These are phyloP conservation scores for Tylopilus sp. DNA, from an alignment of 768 basidiomycete species.

Conservation along the genomic window DNA sequence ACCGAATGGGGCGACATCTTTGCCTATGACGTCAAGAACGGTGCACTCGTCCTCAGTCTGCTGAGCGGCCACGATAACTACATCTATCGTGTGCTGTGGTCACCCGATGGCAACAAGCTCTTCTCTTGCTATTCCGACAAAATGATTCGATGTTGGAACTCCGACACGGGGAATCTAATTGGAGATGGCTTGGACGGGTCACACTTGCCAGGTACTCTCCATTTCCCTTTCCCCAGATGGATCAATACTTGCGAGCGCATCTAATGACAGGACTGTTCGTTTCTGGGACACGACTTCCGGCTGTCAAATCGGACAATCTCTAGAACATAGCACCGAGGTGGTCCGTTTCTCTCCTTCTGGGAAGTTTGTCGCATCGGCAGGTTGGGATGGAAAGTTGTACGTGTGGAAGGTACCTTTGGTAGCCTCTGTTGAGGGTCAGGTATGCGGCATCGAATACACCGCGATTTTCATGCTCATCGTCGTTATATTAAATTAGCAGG, in stretches of 20 bases:
- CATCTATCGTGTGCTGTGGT: not conserved
- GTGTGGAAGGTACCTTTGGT: not conserved
- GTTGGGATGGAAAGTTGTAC: not conserved
- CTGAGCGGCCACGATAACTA: not conserved
- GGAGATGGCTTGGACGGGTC: slow-evolving; percentile 7
- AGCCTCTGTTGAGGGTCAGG: not conserved
- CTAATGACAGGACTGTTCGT: slow-evolving; percentile 1
- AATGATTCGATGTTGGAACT: too few species aligned
- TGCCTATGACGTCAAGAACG: not conserved
- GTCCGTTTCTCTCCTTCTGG: slow-evolving; percentile 12
- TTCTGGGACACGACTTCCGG: slow-evolving; percentile 10
- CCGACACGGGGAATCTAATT: too few species aligned
- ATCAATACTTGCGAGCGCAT: slow-evolving; percentile 5
- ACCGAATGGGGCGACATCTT: not conserved
- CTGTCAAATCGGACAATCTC: not conserved
- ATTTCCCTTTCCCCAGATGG: slow-evolving; percentile 6
- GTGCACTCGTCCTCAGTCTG: not conserved
- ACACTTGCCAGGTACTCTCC: not conserved
- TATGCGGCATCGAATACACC: not conserved
- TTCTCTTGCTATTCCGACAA: not conserved
- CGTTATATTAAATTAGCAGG: not conserved
- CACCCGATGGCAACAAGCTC: not conserved
- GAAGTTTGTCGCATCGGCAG: not conserved
- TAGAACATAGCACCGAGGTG: not conserved
- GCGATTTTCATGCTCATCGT: not conserved